Conservation (phyloP, 2,329 filamentous ascomycete species). For the Diplocarpon rosae region DNA sequence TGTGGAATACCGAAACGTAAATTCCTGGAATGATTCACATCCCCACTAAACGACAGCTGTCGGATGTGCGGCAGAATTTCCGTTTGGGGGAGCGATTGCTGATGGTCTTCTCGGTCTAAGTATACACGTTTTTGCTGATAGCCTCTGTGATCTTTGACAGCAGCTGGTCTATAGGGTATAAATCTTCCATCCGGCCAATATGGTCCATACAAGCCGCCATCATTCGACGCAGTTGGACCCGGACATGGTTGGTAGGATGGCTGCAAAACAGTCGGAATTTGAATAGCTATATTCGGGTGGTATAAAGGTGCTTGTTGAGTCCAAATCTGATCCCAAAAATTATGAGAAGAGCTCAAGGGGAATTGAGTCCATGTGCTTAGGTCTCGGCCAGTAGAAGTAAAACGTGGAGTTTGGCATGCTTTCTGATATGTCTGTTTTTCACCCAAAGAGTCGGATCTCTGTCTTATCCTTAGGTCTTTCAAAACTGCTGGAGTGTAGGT, state of each 20-base stretch:
- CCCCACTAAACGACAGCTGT: slow-evolving; percentile 4
- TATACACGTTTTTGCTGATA: slow-evolving; percentile 11
- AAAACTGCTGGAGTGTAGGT: slow-evolving; percentile 5
- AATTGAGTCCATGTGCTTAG: slow-evolving; percentile 7
- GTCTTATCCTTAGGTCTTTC: slow-evolving; percentile 9
- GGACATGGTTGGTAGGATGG: slow-evolving; percentile 45
- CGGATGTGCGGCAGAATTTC: slow-evolving; percentile 11
- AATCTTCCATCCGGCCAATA: slow-evolving; percentile 53
- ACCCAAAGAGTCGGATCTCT: slow-evolving; percentile 15
- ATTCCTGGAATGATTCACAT: slow-evolving; percentile 7
- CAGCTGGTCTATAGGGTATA: slow-evolving; percentile 43
- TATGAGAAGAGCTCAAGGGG: slow-evolving; percentile 15
- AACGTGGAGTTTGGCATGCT: slow-evolving; percentile 5
- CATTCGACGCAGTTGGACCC: slow-evolving; percentile 46
- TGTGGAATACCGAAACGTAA: slow-evolving; percentile 5
- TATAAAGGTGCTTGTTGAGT: slow-evolving; percentile 19
- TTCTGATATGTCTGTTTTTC: slow-evolving; percentile 22
- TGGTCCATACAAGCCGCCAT: slow-evolving; percentile 45
- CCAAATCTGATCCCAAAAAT: slow-evolving; percentile 19
- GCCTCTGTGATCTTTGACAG: slow-evolving; percentile 41
- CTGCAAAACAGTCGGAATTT: slow-evolving; percentile 47
- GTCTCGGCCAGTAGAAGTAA: slow-evolving; percentile 5
- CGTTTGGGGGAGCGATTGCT: slow-evolving; percentile 6
- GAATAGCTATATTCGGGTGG: slow-evolving; percentile 32
- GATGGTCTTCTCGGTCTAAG: slow-evolving; percentile 5